phyloP scores from a whole-genome alignment of 1,284 basidiomycete species.

The Leucoagaricus sp. region DNA sequence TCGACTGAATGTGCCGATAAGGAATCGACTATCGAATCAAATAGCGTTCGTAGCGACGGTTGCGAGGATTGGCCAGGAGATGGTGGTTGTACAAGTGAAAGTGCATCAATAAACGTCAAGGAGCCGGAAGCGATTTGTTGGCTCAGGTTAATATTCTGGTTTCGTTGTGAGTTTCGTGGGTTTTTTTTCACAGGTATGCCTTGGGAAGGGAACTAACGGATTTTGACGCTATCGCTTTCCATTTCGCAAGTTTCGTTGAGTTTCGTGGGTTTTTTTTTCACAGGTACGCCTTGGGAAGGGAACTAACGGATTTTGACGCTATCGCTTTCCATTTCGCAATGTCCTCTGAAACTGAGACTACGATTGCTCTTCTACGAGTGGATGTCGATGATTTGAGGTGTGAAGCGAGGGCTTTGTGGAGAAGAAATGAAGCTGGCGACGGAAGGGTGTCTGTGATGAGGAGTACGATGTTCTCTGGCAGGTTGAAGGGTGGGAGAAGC shows the following conservation, averaged over 20 bases:
- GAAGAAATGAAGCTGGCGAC: conserved; percentile 67
- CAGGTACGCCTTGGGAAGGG: background rate
- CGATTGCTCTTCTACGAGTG: conserved; percentile 17
- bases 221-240: conserved; percentile 63
- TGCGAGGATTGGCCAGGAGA: background rate
- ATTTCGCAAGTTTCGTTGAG: conserved; percentile 55
- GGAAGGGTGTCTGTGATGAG: conserved; percentile 68
- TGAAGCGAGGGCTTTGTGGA: conserved; percentile 50
- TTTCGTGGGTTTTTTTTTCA: background rate
- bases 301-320: conserved; percentile 57
- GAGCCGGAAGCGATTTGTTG: conserved; percentile 43
- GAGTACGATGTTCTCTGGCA: conserved; percentile 48
- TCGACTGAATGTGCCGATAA: conserved; percentile 17
- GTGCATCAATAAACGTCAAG: conserved; percentile 56
- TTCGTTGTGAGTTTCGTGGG: too few relatives aligned
- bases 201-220: conserved; percentile 42
- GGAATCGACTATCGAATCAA: conserved; percentile 5
- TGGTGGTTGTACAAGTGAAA: conserved; percentile 32
- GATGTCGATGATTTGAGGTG: conserved; percentile 48
- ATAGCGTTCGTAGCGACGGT: conserved; percentile 1
- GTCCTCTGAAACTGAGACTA: conserved; percentile 60
- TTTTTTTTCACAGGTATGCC: background rate
- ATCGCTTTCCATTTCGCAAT: conserved; percentile 62
- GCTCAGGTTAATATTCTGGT: conserved; percentile 56
- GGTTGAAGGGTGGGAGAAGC: conserved; percentile 44